Evolutionary conservation across 2,329 filamentous ascomycete genomes (phyloP).

Genomic region (Pseudocercospora fuligena): DNA sequence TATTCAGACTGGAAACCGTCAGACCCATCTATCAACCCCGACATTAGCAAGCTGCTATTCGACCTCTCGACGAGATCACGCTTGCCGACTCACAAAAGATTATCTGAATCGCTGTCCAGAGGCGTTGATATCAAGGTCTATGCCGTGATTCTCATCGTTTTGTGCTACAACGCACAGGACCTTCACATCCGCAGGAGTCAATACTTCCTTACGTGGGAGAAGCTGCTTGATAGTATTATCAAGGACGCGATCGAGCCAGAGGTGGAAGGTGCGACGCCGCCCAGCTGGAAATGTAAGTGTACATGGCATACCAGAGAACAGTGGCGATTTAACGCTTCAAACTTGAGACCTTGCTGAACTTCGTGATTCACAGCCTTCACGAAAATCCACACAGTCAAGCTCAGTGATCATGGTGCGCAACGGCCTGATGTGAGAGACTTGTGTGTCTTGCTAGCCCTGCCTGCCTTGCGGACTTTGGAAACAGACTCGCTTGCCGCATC

Average conservation of each 20-base stretch:
- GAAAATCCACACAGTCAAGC: not conserved
- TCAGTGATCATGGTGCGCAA: not conserved
- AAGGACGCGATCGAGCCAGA: not conserved
- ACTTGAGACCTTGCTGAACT: not conserved
- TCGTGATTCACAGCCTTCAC: not conserved
- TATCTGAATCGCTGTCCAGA: not conserved
- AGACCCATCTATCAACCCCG: not conserved
- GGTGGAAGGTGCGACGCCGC: not conserved
- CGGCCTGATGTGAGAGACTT: not conserved
- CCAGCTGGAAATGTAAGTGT: not conserved
- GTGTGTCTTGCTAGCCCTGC: not conserved
- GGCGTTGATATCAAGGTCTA: not conserved
- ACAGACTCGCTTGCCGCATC: not conserved
- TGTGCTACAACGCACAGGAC: not conserved
- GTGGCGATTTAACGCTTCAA: not conserved
- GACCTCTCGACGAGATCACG: not conserved
- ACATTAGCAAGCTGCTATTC: not conserved
- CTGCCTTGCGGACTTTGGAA: not conserved
- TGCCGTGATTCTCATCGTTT: not conserved
- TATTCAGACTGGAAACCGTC: not conserved
- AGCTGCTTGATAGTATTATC: not conserved
- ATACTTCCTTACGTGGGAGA: not conserved
- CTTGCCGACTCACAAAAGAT: not conserved
- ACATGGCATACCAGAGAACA: not conserved
- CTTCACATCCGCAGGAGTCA: not conserved